Conservation (phyloP, 306 rosid genomes). For the Luffa aegyptiaca region DNA sequence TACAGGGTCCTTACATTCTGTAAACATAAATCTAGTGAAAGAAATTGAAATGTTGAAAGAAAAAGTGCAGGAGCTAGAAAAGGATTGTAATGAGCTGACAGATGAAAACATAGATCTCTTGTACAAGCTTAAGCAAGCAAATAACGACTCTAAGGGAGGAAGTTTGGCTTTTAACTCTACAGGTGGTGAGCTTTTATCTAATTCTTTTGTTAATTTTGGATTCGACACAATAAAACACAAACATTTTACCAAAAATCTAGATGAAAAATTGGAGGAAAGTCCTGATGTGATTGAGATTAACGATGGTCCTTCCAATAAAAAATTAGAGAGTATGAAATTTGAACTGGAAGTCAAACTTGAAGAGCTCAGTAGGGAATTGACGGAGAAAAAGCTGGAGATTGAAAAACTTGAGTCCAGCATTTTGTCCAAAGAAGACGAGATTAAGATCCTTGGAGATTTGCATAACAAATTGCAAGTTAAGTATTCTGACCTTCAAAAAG, state of each 20-base stretch:
- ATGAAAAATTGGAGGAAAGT: constrained; percentile 22
- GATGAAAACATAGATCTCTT: constrained; percentile 89
- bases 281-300: constrained; percentile 16
- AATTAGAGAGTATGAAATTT: constrained; percentile 15
- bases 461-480: constrained; percentile 22
- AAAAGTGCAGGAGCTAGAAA: constrained; percentile 81
- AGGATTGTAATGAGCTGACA: constrained; percentile 87
- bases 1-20: constrained; percentile 24
- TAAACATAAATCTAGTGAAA: constrained; percentile 36
- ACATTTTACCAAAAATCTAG: constrained; percentile 24
- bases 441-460: constrained; percentile 10
- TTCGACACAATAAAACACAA: constrained; percentile 33
- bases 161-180: constrained; percentile 20
- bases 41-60: constrained; percentile 54
- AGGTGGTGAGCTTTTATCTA: constrained; percentile 20
- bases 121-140: constrained; percentile 70
- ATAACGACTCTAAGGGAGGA: constrained; percentile 26
- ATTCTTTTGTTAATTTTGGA: constrained; percentile 34
- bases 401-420: constrained; percentile 17
- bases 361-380: constrained; percentile 25
- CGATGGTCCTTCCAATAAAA: constrained; percentile 11
- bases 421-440: constrained; percentile 28
- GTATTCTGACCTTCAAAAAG: constrained; percentile 23
- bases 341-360: constrained; percentile 21
- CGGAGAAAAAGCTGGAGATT: constrained; percentile 14